These are phyloP conservation scores for Trichoderma asperelloides DNA, from an alignment of 495 filamentous ascomycete species.

Conservation along the genomic window DNA sequence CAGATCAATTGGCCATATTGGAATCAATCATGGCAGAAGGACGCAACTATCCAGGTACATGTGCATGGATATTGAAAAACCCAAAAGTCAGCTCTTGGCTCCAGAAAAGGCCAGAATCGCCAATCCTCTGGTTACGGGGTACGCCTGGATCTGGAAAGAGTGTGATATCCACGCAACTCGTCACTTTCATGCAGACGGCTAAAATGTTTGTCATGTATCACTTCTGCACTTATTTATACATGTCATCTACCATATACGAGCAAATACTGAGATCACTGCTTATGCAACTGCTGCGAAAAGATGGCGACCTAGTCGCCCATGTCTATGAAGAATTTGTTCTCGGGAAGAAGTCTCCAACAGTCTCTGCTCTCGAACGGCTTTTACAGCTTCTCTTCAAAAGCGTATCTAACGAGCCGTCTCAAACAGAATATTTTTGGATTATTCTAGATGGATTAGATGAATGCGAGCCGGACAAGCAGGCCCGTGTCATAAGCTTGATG, in stretches of 20 bases:
- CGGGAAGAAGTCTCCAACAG: conserved; percentile 12
- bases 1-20: conserved; percentile 21
- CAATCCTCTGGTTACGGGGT: conserved; percentile 22
- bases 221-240: conserved; percentile 23
- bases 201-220: conserved; percentile 17
- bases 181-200: conserved; percentile 14
- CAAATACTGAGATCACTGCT: conserved; percentile 24
- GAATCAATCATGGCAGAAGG: conserved; percentile 16
- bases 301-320: conserved; percentile 20
- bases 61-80: conserved; percentile 22
- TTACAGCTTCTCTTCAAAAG: conserved; percentile 11
- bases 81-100: conserved; percentile 20
- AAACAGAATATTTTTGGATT: conserved; percentile 13
- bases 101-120: conserved; percentile 1
- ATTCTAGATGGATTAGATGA: conserved; percentile 26
- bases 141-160: conserved; percentile 26
- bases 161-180: conserved; percentile 18
- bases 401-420: conserved; percentile 10
- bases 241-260: conserved; percentile 22
- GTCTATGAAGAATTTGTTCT: conserved; percentile 18
- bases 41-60: conserved; percentile 18
- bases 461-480: conserved; percentile 20
- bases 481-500: conserved; percentile 16
- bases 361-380: conserved; percentile 17
- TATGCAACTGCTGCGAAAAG: conserved; percentile 18